phyloP scores from a whole-genome alignment of 208 protist species.

The Tritrichomonas foetus region DNA sequence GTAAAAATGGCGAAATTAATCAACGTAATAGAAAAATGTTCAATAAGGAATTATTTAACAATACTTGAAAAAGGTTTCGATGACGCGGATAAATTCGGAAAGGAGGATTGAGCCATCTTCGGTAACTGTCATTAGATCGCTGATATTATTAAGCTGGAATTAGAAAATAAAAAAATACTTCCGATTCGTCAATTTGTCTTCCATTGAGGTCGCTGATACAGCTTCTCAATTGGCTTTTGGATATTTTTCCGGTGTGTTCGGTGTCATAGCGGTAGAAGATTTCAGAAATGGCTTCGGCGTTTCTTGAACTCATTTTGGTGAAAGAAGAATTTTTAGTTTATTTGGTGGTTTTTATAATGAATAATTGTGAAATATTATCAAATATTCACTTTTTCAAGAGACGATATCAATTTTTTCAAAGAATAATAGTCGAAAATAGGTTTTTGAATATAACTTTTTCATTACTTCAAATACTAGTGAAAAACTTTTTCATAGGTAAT shows the following conservation, averaged over 20 bases:
- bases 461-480: too few species aligned
- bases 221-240: not conserved
- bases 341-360: too few species aligned
- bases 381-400: too few species aligned
- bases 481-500: too few species aligned
- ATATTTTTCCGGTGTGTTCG: not conserved
- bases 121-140: not conserved
- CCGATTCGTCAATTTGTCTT: constrained; percentile 13
- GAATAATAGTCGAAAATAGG: too few species aligned
- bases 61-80: constrained; percentile 28
- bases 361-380: too few species aligned
- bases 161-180: constrained; percentile 24
- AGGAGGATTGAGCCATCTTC: not conserved
- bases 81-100: not conserved
- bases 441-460: too few species aligned
- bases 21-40: too few species aligned
- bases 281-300: constrained; percentile 2
- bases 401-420: too few species aligned
- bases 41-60: too few species aligned
- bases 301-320: not conserved
- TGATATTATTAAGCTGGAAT: not conserved
- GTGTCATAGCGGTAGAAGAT: constrained; percentile 5
- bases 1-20: too few species aligned
- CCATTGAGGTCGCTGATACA: constrained; percentile 11
- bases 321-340: too few species aligned